Conservation (phyloP, 78 protist genomes). For the Polysphondylium violaceum region DNA sequence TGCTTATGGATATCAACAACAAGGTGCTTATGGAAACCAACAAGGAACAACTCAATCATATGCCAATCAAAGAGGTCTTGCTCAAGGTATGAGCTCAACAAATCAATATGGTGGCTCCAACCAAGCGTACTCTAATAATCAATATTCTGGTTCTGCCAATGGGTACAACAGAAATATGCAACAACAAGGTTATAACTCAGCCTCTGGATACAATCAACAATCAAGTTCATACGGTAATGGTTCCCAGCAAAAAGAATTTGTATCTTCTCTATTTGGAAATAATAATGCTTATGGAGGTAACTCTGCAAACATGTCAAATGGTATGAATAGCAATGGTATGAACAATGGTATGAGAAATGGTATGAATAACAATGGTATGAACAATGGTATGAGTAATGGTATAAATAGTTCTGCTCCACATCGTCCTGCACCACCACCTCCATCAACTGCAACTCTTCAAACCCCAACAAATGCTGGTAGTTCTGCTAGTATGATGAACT, state of each 20-base stretch:
- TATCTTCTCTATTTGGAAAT: slow-evolving; percentile 13
- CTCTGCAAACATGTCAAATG: too few species aligned
- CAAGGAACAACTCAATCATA: background rate
- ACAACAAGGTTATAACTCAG: background rate
- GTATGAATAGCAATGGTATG: too few species aligned
- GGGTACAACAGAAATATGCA: background rate
- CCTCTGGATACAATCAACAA: background rate
- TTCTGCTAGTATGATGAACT: background rate
- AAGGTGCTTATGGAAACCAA: background rate
- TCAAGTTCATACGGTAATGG: background rate
- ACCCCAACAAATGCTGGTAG: background rate
- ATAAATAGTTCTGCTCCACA: background rate
- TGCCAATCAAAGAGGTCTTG: too few species aligned
- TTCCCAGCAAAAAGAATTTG: background rate
- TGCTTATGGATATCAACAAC: background rate
- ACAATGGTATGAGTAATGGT: too few species aligned
- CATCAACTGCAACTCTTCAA: background rate
- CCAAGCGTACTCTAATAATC: background rate
- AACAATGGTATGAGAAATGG: too few species aligned
- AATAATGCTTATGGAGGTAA: too few species aligned
- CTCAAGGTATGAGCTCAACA: too few species aligned
- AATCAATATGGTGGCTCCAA: too few species aligned
- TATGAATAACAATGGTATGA: too few species aligned
- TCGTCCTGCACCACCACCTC: slow-evolving; percentile 7
- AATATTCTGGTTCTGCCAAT: background rate